These are phyloP conservation scores for Protomyces inouyei DNA, from an alignment of 1,139 yeast species.

Conservation along the genomic window DNA sequence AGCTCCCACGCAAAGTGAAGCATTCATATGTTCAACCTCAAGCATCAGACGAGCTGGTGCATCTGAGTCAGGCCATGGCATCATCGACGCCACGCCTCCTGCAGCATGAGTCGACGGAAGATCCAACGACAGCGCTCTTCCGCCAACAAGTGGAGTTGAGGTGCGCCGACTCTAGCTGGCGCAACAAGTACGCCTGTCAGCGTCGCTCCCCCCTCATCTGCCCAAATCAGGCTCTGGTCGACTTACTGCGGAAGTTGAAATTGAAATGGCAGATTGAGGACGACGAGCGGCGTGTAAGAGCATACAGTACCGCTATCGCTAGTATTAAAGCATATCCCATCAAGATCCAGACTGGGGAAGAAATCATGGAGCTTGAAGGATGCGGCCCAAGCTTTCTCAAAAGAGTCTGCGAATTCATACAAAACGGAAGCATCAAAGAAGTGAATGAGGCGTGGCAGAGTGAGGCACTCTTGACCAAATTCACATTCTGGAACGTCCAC, in stretches of 20 bases:
- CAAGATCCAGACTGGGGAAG: constrained; percentile 21
- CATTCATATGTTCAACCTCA: not conserved
- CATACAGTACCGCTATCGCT: constrained; percentile 33
- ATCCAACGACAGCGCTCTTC: not conserved
- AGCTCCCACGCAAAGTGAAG: not conserved
- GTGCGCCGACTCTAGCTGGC: not conserved
- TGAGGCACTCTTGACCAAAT: constrained; percentile 20
- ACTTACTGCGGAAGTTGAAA: constrained; percentile 11
- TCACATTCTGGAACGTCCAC: constrained; percentile 30
- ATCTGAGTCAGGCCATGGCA: not conserved
- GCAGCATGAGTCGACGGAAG: constrained; percentile 12
- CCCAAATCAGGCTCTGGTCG: constrained; percentile 28
- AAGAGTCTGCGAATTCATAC: constrained; percentile 29
- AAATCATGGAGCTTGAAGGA: constrained; percentile 30
- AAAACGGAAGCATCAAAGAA: constrained; percentile 27
- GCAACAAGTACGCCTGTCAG: constrained; percentile 29
- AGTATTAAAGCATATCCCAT: constrained; percentile 30
- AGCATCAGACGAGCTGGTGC: not conserved
- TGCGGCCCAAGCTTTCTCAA: constrained; percentile 31
- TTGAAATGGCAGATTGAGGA: constrained; percentile 30
- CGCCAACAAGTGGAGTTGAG: not conserved
- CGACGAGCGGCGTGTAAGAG: constrained; percentile 32
- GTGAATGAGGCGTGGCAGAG: constrained; percentile 12
- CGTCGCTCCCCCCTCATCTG: constrained; percentile 31
- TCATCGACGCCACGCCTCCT: not conserved